Percentiles rank a stretch among this genome's conserved stretches.
phyloP scores from a whole-genome alignment of 768 basidiomycete species.

The Austroboletus eburneus region DNA sequence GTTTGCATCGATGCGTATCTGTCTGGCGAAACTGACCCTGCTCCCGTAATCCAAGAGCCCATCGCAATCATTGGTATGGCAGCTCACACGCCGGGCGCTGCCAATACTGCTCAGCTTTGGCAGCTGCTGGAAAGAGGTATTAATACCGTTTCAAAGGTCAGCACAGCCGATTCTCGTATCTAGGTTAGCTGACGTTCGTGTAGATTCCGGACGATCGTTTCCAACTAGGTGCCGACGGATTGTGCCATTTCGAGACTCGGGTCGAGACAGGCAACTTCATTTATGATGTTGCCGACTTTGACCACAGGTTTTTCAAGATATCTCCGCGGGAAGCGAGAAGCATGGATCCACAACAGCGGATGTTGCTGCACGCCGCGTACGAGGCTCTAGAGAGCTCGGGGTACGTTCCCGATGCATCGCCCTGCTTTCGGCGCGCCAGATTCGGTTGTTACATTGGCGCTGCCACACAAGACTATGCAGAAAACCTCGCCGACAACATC shows the following conservation, averaged over 20 bases:
- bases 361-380: slow-evolving; percentile 62
- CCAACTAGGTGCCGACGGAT: slow-evolving; percentile 26
- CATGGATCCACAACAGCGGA: slow-evolving; percentile 76
- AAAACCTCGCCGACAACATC: slow-evolving; percentile 57
- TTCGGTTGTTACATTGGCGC: slow-evolving; percentile 69
- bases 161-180: slow-evolving; percentile 5
- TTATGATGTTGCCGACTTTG: slow-evolving; percentile 52
- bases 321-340: slow-evolving; percentile 69
- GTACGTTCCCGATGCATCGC: slow-evolving; percentile 57
- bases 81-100: slow-evolving; percentile 49
- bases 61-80: slow-evolving; percentile 76
- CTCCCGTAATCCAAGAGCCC: slow-evolving; percentile 37
- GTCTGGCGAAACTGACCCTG: not conserved
- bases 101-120: slow-evolving; percentile 50
- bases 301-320: slow-evolving; percentile 67
- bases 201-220: slow-evolving; percentile 66
- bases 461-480: slow-evolving; percentile 65
- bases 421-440: slow-evolving; percentile 45
- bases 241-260: slow-evolving; percentile 42
- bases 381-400: slow-evolving; percentile 69
- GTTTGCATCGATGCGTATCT: slow-evolving; percentile 14
- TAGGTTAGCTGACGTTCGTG: slow-evolving; percentile 3
- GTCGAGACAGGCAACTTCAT: slow-evolving; percentile 64
- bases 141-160: slow-evolving; percentile 55
- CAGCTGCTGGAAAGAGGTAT: slow-evolving; percentile 50